Evolutionary conservation across 768 basidiomycete species (phyloP).

Genomic region (Boletus eberwhitei): DNA sequence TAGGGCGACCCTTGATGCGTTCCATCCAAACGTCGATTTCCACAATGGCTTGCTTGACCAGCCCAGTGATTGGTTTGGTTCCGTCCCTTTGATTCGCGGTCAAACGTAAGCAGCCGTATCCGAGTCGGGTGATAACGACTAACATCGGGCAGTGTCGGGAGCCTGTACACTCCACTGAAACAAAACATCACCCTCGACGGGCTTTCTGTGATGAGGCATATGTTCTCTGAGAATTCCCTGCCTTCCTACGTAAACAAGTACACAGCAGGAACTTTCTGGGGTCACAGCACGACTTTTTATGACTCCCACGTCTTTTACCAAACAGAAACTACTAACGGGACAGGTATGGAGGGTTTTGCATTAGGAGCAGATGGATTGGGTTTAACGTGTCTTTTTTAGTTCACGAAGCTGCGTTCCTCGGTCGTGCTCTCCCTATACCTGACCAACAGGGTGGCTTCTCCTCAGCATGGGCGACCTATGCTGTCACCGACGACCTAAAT

Average conservation of each 20-base stretch:
- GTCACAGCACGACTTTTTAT: slow-evolving; percentile 9
- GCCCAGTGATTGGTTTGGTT: slow-evolving; percentile 8
- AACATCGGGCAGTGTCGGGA: not conserved
- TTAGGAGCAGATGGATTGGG: too few relatives aligned
- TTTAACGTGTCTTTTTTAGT: not conserved
- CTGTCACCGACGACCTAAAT: slow-evolving; percentile 5
- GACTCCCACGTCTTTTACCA: slow-evolving; percentile 14
- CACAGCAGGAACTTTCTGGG: slow-evolving; percentile 6
- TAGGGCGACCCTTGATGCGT: slow-evolving; percentile 9
- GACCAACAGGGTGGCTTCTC: not conserved
- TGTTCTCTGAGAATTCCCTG: slow-evolving; percentile 7
- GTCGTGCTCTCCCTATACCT: slow-evolving; percentile 7
- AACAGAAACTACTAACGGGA: slow-evolving; percentile 7
- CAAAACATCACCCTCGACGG: slow-evolving; percentile 3
- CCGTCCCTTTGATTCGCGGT: slow-evolving; percentile 11
- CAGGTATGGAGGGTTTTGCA: not conserved
- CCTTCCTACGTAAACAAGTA: slow-evolving; percentile 6
- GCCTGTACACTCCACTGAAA: not conserved
- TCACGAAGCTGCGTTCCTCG: slow-evolving; percentile 14
- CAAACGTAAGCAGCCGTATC: slow-evolving; percentile 6
- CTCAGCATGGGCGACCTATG: slow-evolving; percentile 11
- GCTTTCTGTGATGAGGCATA: slow-evolving; percentile 8
- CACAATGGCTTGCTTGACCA: slow-evolving; percentile 12
- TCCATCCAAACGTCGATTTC: slow-evolving; percentile 13
- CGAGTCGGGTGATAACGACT: not conserved